Percentiles rank a stretch among this genome's conserved stretches.
These are phyloP conservation scores for Camellia oleifera DNA, from an alignment of 179 eudicot genomes.

Conservation along the genomic window DNA sequence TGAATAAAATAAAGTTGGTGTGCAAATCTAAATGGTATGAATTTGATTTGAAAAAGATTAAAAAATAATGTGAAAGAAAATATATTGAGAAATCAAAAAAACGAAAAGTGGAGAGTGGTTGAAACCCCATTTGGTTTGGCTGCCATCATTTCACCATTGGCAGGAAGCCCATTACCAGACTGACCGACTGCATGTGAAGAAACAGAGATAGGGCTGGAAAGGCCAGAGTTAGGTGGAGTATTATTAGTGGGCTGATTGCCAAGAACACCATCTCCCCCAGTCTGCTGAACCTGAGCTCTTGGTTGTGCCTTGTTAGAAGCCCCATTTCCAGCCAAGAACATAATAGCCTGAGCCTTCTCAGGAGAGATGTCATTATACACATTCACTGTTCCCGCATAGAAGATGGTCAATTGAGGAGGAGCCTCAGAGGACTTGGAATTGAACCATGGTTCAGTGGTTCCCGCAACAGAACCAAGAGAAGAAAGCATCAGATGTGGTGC, in stretches of 20 bases:
- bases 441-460: slow-evolving; percentile 35
- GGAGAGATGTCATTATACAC: slow-evolving; percentile 56
- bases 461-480: slow-evolving; percentile 26
- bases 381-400: slow-evolving; percentile 54
- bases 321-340: slow-evolving; percentile 51
- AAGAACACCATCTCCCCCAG: slow-evolving; percentile 23
- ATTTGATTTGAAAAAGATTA: too few relatives aligned
- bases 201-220: slow-evolving; percentile 27
- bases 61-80: too few relatives aligned
- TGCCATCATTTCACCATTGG: slow-evolving; percentile 24
- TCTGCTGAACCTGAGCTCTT: slow-evolving; percentile 31
- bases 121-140: slow-evolving; percentile 18
- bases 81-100: too few relatives aligned
- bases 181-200: too few relatives aligned
- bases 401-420: slow-evolving; percentile 58
- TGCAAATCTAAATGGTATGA: too few relatives aligned
- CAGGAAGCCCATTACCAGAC: slow-evolving; percentile 23
- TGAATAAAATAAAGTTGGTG: too few relatives aligned
- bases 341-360: slow-evolving; percentile 69
- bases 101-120: not conserved
- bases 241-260: slow-evolving; percentile 19
- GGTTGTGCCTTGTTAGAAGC: slow-evolving; percentile 28
- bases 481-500: slow-evolving; percentile 25
- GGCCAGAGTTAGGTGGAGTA: slow-evolving; percentile 30
- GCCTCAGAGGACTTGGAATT: slow-evolving; percentile 27